Percentiles rank a stretch among this genome's conserved stretches.
Evolutionary conservation across 2,329 filamentous ascomycete species (phyloP).

Genomic region (Incumbomyces lentus): DNA sequence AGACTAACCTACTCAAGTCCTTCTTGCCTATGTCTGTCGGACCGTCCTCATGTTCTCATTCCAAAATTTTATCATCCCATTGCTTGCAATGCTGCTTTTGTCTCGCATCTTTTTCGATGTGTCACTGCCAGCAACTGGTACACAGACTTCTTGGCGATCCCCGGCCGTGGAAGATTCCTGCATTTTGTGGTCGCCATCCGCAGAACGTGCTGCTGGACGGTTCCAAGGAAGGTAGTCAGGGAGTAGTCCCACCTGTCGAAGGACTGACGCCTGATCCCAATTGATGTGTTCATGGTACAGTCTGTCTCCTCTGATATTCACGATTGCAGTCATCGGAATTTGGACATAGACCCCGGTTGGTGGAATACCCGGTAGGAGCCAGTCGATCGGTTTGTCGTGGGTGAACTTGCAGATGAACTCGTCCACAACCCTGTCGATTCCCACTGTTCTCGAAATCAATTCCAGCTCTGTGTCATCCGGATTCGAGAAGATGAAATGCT

Average conservation of each 20-base stretch:
- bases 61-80: constrained; percentile 45
- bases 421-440: constrained; percentile 61
- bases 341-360: constrained; percentile 45
- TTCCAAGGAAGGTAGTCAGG: constrained; percentile 57
- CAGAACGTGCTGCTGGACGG: constrained; percentile 32
- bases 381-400: constrained; percentile 54
- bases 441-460: constrained; percentile 60
- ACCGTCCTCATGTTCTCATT: no score
- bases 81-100: constrained; percentile 41
- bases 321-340: constrained; percentile 55
- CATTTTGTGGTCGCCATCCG: constrained; percentile 3
- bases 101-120: constrained; percentile 42
- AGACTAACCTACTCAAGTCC: no score
- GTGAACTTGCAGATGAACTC: constrained; percentile 59
- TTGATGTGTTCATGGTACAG: constrained; percentile 61
- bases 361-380: constrained; percentile 55
- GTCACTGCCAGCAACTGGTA: constrained; percentile 52
- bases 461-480: constrained; percentile 56
- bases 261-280: constrained; percentile 57
- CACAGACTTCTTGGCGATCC: constrained; percentile 43
- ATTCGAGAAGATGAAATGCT: constrained; percentile 68
- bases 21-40: no score
- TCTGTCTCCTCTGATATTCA: constrained; percentile 58
- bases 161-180: constrained; percentile 6
- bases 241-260: constrained; percentile 52